A percentile compares a stretch with the other conserved stretches of the same genome.
Conservation (phyloP, 2,329 filamentous ascomycete species). For the Sarocladium oryzae region DNA sequence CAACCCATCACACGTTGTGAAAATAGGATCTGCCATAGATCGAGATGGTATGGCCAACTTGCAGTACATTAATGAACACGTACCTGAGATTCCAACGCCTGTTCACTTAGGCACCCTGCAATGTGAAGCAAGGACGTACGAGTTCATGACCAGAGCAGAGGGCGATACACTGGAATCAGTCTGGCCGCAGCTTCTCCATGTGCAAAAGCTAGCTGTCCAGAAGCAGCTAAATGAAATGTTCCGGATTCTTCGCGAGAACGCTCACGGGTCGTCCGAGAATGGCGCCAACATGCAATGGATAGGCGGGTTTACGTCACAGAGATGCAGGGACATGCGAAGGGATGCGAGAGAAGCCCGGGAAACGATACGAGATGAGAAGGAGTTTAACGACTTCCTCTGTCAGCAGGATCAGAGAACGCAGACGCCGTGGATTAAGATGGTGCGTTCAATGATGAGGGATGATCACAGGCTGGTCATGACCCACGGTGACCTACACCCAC, state of each 20-base stretch:
- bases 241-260: background rate
- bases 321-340: background rate
- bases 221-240: background rate
- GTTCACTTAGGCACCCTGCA: background rate
- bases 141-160: background rate
- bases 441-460: background rate
- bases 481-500: conserved; percentile 4
- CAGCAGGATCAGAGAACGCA: background rate
- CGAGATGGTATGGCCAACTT: background rate
- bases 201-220: background rate
- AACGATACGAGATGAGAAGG: background rate
- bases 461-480: conserved; percentile 3
- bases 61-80: background rate
- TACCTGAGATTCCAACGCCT: background rate
- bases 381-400: background rate
- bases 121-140: background rate
- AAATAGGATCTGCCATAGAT: background rate
- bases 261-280: background rate
- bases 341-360: background rate
- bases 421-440: background rate
- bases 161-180: background rate
- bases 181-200: background rate
- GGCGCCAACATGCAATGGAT: background rate
- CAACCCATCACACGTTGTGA: background rate
- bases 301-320: background rate